Conservation (phyloP, 345 rosid genomes). For the Mallotus nudiflorus region DNA sequence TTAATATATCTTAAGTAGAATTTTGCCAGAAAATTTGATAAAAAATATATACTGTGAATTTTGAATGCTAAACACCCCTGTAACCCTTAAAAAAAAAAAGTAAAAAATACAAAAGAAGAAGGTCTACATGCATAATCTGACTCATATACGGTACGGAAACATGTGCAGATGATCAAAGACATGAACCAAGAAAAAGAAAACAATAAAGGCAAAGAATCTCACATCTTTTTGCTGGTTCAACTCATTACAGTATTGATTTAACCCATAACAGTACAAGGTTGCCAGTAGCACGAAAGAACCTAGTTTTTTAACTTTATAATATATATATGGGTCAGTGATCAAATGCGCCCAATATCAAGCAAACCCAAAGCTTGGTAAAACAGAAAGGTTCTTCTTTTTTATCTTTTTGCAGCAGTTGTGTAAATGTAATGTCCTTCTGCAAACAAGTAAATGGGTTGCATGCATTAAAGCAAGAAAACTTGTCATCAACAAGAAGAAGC, state of each 20-base stretch:
- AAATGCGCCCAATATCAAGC: not conserved
- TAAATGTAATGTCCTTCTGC: no score
- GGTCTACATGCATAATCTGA: not conserved
- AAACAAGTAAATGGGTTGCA: no score
- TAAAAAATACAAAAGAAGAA: not conserved
- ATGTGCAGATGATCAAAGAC: not conserved
- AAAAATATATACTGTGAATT: no score
- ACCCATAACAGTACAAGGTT: slow-evolving; percentile 5
- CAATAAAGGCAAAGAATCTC: not conserved
- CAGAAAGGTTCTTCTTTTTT: no score
- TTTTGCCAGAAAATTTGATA: no score
- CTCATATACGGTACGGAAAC: no score
- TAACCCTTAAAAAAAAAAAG: no score
- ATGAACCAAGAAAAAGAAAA: not conserved
- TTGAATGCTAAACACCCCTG: no score
- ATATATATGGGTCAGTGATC: not conserved
- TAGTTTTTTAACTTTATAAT: slow-evolving; percentile 5
- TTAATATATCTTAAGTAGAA: no score
- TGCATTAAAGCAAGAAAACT: no score
- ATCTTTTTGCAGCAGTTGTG: no score
- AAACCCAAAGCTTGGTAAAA: not conserved
- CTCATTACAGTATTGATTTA: not conserved
- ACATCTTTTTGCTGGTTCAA: not conserved
- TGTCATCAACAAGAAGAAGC: not conserved
- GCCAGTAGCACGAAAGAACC: not conserved